phyloP scores from a whole-genome alignment of 2,329 filamentous ascomycete species.

The Bimuria novae-zelandiae region DNA sequence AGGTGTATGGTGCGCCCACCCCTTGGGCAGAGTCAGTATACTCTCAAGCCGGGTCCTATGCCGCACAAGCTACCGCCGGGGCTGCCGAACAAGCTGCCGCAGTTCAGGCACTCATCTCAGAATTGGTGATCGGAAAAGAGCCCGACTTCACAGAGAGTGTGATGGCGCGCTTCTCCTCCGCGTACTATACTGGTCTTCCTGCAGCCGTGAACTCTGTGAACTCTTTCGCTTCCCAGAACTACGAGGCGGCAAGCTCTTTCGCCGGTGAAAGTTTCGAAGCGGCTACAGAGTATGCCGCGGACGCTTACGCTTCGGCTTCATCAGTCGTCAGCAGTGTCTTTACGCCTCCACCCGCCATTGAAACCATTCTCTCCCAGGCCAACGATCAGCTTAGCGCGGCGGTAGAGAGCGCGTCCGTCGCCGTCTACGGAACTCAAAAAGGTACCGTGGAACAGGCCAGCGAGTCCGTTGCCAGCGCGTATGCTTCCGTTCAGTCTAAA shows the following conservation, averaged over 20 bases:
- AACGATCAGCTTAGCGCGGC: slow-evolving; percentile 61
- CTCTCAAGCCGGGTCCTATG: slow-evolving; percentile 61
- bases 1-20: slow-evolving; percentile 70
- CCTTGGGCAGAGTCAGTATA: slow-evolving; percentile 53
- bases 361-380: slow-evolving; percentile 62
- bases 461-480: slow-evolving; percentile 58
- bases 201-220: slow-evolving; percentile 60
- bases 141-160: slow-evolving; percentile 82
- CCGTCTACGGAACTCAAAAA: slow-evolving; percentile 62
- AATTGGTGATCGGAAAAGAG: slow-evolving; percentile 77
- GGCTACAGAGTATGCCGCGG: slow-evolving; percentile 58
- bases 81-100: slow-evolving; percentile 69
- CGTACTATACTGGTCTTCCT: slow-evolving; percentile 70
- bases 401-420: slow-evolving; percentile 62
- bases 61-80: slow-evolving; percentile 65
- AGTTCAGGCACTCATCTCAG: slow-evolving; percentile 73
- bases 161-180: slow-evolving; percentile 70
- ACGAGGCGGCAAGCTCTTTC: slow-evolving; percentile 54
- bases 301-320: slow-evolving; percentile 54
- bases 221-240: slow-evolving; percentile 55
- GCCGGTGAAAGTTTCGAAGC: slow-evolving; percentile 51
- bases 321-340: slow-evolving; percentile 56
- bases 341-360: slow-evolving; percentile 62
- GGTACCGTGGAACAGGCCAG: slow-evolving; percentile 59
- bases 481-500: slow-evolving; percentile 55